phyloP scores from a whole-genome alignment of 164 flowering plant species.

The Aristolochia fimbriata region DNA sequence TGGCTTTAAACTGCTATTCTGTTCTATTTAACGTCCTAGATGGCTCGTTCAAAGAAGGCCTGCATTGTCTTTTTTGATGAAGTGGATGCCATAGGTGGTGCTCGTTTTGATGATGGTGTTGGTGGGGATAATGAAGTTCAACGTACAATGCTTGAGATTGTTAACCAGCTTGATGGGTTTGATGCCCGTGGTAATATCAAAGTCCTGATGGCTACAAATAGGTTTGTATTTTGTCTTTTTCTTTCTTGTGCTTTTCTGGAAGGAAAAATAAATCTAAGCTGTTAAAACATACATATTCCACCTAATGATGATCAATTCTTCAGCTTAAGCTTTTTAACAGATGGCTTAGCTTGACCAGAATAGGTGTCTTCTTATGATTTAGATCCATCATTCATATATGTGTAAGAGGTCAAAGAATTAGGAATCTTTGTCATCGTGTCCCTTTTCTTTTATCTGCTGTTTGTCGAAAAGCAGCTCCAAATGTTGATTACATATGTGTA shows the following conservation, averaged over 20 bases:
- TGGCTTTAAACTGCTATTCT: background rate
- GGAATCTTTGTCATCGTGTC: no score
- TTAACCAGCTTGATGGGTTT: constrained; percentile 75
- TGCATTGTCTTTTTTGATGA: constrained; percentile 97
- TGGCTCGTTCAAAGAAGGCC: constrained; percentile 97
- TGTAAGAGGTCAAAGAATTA: no score
- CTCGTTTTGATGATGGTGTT: constrained; percentile 93
- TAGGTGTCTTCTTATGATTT: no score
- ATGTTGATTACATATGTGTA: no score
- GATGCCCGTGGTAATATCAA: constrained; percentile 85
- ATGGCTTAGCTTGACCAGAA: background rate
- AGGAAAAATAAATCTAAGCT: background rate
- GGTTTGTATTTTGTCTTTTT: constrained; percentile 22
- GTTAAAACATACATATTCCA: no score
- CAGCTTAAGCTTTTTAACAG: background rate
- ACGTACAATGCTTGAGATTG: constrained; percentile 96
- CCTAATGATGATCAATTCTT: no score
- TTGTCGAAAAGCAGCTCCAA: no score
- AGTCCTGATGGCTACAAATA: constrained; percentile 85
- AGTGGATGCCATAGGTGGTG: constrained; percentile 99
- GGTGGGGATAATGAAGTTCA: constrained; percentile 98
- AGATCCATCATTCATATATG: no score
- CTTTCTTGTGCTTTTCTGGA: background rate
- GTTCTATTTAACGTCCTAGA: constrained; percentile 27
- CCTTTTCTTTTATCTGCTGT: no score